Conservation (phyloP, 31 red algal species). For the Porphyra umbilicalis region DNA sequence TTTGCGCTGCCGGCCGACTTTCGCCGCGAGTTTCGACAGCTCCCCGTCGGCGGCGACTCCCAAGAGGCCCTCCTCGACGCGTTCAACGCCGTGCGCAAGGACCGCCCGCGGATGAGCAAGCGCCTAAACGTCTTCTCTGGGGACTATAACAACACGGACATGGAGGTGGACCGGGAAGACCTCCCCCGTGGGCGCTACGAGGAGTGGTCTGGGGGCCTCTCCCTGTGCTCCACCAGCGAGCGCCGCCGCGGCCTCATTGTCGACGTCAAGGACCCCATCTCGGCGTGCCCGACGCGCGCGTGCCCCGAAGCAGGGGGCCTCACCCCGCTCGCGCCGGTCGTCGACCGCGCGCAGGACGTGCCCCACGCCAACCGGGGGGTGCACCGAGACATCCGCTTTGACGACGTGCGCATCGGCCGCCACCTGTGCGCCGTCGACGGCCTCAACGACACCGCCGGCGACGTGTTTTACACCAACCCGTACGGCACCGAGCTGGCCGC, state of each 20-base stretch:
- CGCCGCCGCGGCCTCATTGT: background rate
- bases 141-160: background rate
- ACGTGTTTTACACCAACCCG: constrained; percentile 60
- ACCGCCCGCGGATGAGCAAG: background rate
- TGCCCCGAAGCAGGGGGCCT: background rate
- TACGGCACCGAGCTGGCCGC: constrained; percentile 19
- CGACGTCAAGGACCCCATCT: background rate
- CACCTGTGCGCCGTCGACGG: background rate
- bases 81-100: background rate
- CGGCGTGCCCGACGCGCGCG: background rate
- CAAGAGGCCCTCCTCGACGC: background rate
- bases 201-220: background rate
- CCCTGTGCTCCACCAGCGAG: background rate
- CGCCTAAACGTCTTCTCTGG: background rate
- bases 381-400: background rate
- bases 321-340: background rate
- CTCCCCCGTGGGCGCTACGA: background rate
- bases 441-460: background rate
- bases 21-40: background rate
- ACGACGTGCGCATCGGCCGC: background rate
- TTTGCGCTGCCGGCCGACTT: background rate
- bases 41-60: background rate
- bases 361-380: background rate
- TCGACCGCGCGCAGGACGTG: background rate
- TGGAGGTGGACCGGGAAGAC: background rate